A percentile compares a stretch with the other conserved stretches of the same genome.
These are phyloP conservation scores for Monosporozyma unispora DNA, from an alignment of 805 yeast genomes.

Conservation along the genomic window DNA sequence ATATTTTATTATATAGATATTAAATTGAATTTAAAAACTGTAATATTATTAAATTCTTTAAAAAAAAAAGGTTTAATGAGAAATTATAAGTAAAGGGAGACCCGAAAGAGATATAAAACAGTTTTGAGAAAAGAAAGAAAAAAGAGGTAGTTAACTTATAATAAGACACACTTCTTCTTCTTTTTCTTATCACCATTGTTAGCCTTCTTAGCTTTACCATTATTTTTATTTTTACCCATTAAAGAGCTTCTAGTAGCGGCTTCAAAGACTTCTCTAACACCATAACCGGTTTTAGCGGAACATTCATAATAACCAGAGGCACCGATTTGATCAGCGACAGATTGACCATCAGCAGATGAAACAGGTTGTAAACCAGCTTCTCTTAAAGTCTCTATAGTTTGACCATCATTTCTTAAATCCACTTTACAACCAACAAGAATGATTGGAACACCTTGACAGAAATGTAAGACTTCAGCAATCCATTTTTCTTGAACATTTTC, in stretches of 20 bases:
- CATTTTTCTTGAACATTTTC: constrained; percentile 92
- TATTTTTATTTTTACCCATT: constrained; percentile 36
- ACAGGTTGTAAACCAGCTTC: constrained; percentile 27
- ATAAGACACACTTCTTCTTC: constrained; percentile 36
- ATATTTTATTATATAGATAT: background rate
- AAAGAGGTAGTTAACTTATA: constrained; percentile 28
- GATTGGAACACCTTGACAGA: constrained; percentile 90
- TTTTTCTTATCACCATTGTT: constrained; percentile 14
- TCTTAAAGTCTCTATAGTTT: constrained; percentile 63
- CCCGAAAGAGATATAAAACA: background rate
- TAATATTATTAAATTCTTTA: background rate
- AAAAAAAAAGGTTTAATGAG: background rate
- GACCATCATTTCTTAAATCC: constrained; percentile 76
- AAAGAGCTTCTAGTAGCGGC: constrained; percentile 80
- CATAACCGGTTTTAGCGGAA: constrained; percentile 84
- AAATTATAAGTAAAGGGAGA: background rate
- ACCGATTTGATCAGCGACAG: constrained; percentile 65
- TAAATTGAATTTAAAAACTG: too few relatives aligned
- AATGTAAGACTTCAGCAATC: constrained; percentile 87
- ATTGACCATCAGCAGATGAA: constrained; percentile 43
- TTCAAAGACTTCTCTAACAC: constrained; percentile 87
- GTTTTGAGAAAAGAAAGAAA: background rate
- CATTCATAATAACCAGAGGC: constrained; percentile 78
- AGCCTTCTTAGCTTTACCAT: constrained; percentile 18
- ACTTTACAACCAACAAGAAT: constrained; percentile 86